Evolutionary conservation across 129 eudicot genomes (phyloP).

Genomic region (Chrysanthemum seticuspe): DNA sequence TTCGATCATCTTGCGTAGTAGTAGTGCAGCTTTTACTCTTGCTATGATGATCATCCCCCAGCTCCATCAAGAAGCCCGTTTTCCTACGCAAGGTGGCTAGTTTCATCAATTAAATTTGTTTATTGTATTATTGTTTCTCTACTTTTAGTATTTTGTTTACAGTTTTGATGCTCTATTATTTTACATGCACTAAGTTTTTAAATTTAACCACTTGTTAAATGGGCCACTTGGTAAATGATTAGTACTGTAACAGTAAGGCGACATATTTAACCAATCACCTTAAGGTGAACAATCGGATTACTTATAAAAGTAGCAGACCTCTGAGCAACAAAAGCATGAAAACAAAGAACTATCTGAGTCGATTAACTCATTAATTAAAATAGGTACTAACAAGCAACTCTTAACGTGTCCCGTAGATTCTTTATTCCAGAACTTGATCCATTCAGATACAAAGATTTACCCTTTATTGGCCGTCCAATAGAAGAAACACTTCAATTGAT

Average conservation of each 20-base stretch:
- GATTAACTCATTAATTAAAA: background rate
- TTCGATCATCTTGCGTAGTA: conserved; percentile 22
- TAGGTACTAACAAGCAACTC: too few relatives aligned
- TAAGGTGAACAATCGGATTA: too few relatives aligned
- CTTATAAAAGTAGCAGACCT: too few relatives aligned
- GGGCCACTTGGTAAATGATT: too few relatives aligned
- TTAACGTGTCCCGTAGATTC: background rate
- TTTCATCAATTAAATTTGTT: background rate
- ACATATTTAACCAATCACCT: too few relatives aligned
- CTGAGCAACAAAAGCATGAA: too few relatives aligned
- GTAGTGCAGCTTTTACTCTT: conserved; percentile 20
- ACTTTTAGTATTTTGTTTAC: too few relatives aligned
- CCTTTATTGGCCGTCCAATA: background rate
- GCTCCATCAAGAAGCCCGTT: conserved; percentile 25
- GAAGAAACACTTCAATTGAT: background rate
- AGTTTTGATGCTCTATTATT: too few relatives aligned
- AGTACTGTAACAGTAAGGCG: too few relatives aligned
- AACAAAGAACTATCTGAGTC: background rate
- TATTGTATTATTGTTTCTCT: too few relatives aligned
- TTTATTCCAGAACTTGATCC: conserved; percentile 6
- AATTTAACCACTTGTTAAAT: too few relatives aligned
- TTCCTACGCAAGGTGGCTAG: conserved; percentile 28
- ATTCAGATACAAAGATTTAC: conserved; percentile 40
- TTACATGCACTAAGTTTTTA: too few relatives aligned
- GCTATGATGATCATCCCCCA: conserved; percentile 23